Percentiles rank a stretch among this genome's conserved stretches.
phyloP scores from a whole-genome alignment of 768 basidiomycete genomes.

The Paxillus rubicundulus region DNA sequence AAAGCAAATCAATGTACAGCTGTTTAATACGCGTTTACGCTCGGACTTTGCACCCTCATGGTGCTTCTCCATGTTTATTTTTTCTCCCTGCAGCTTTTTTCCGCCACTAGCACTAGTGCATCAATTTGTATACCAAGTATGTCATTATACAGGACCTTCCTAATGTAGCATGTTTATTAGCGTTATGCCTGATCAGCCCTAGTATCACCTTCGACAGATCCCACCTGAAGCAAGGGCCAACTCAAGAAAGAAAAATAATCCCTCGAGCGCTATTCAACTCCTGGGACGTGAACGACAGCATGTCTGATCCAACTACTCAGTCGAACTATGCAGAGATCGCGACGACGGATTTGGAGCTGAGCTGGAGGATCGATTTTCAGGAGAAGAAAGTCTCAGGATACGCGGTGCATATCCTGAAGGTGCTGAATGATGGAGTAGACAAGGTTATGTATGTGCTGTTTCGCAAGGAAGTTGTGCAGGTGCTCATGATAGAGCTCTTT shows the following conservation, averaged over 20 bases:
- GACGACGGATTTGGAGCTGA: conserved; percentile 65
- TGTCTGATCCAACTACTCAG: conserved; percentile 67
- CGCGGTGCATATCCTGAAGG: conserved; percentile 59
- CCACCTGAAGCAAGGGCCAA: neutral
- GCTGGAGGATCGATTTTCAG: conserved; percentile 79
- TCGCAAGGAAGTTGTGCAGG: neutral
- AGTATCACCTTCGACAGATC: neutral
- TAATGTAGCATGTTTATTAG: too few species aligned
- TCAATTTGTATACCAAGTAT: neutral
- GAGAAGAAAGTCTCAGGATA: conserved; percentile 59
- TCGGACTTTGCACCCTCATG: conserved; percentile 5
- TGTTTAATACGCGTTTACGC: neutral
- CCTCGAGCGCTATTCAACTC: neutral
- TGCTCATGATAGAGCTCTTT: neutral
- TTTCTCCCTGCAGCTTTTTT: neutral
- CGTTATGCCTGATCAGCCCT: too few species aligned
- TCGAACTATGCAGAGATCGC: conserved; percentile 73
- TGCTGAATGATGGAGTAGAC: conserved; percentile 49
- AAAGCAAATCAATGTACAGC: neutral
- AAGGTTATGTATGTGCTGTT: conserved; percentile 54
- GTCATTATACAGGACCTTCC: conserved; percentile 5
- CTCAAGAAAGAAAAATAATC: neutral
- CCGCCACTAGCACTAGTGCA: conserved; percentile 2
- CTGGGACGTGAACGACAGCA: neutral
- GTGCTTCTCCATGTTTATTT: neutral